Evolutionary conservation across 371 early-diverging fungal genomes (phyloP).

Genomic region (Blakeslea trispora): DNA sequence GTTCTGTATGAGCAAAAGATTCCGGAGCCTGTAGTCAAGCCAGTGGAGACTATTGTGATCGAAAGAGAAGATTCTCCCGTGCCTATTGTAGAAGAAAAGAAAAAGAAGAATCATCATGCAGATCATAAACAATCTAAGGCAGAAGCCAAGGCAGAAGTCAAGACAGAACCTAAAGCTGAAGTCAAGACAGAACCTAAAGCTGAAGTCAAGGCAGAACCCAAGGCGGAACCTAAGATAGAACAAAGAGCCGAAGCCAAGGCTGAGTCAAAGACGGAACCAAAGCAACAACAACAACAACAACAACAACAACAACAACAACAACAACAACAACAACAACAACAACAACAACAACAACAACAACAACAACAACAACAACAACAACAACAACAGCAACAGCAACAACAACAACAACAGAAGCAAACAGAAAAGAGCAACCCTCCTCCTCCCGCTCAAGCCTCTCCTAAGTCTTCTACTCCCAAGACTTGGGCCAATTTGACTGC

Average conservation of each 20-base stretch:
- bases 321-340: neutral
- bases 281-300: conserved; percentile 9
- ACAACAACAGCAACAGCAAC: conserved; percentile 3
- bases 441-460: neutral
- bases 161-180: neutral
- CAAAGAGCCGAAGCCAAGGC: no score
- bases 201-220: neutral
- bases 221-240: conserved; percentile 2
- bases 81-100: conserved; percentile 12
- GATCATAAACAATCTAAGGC: neutral
- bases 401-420: conserved; percentile 9
- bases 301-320: no score
- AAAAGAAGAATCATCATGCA: conserved; percentile 8
- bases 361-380: conserved; percentile 17
- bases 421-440: conserved; percentile 4
- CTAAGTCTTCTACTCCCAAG: conserved; percentile 30
- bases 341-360: conserved; percentile 13
- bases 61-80: neutral
- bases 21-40: neutral
- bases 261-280: neutral
- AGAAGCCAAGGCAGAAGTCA: conserved; percentile 2
- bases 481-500: conserved; percentile 58
- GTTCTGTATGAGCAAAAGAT: neutral
- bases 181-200: conserved; percentile 2
- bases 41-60: neutral